These are phyloP conservation scores for Nitzschia putrida DNA, from an alignment of 108 stramenopile genomes.

Conservation along the genomic window DNA sequence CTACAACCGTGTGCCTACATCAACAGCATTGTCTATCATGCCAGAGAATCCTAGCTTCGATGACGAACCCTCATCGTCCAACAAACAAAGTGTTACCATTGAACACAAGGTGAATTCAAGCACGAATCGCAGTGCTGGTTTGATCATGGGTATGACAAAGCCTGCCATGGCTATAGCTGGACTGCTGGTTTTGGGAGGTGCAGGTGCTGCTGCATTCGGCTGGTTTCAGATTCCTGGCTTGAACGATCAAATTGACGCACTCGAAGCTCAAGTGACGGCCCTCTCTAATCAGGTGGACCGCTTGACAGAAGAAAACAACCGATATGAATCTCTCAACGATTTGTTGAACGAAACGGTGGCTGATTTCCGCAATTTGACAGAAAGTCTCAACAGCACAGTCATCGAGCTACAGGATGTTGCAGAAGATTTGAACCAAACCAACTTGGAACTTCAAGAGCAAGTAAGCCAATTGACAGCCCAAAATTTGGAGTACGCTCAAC, in stretches of 20 bases:
- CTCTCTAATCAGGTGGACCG: slow-evolving; percentile 30
- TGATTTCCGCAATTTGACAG: slow-evolving; percentile 13
- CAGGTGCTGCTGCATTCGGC: slow-evolving; percentile 9
- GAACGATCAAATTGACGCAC: slow-evolving; percentile 22
- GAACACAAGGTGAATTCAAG: slow-evolving; percentile 10
- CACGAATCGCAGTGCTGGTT: not conserved
- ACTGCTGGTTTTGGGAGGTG: not conserved
- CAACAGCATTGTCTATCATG: too few species aligned
- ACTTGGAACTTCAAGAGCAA: slow-evolving; percentile 5
- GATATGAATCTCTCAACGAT: slow-evolving; percentile 16
- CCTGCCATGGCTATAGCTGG: not conserved
- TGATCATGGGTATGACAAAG: not conserved
- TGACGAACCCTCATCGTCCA: too few species aligned
- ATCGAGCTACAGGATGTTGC: slow-evolving; percentile 6
- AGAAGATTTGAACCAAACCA: slow-evolving; percentile 20
- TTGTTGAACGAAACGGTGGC: slow-evolving; percentile 1
- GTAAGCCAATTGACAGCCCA: slow-evolving; percentile 11
- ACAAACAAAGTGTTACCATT: not conserved
- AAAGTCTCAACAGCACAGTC: slow-evolving; percentile 9
- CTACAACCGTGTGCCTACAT: too few species aligned
- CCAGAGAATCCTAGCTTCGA: too few species aligned
- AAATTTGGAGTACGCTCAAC: slow-evolving; percentile 10
- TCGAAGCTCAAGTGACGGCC: slow-evolving; percentile 20
- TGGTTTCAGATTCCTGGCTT: slow-evolving; percentile 40
- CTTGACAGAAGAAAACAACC: slow-evolving; percentile 20